A percentile compares a stretch with the other conserved stretches of the same genome.
Conservation (phyloP, 306 rosid species). For the Crataegus laevigata region DNA sequence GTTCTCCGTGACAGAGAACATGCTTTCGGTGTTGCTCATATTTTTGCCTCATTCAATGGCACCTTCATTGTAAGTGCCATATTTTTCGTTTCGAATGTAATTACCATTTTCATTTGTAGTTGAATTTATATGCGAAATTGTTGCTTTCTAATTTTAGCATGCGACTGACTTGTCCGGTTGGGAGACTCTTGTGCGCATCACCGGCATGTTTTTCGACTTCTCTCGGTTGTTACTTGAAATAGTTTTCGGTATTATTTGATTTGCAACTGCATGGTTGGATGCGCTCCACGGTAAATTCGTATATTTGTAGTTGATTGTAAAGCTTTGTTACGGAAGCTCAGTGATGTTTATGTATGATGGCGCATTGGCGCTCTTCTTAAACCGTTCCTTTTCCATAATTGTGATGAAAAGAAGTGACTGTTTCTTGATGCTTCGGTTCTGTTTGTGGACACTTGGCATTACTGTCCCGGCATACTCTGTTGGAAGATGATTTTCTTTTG, state of each 20-base stretch:
- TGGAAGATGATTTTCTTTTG: not conserved
- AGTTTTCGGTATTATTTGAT: not conserved
- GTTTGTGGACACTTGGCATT: not conserved
- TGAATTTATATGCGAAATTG: not conserved
- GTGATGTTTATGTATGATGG: not conserved
- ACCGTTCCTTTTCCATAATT: not conserved
- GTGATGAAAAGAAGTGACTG: not conserved
- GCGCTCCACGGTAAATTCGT: not conserved
- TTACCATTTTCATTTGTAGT: too few species aligned
- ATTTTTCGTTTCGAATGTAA: not conserved
- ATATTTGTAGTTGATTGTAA: not conserved
- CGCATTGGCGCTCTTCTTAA: not conserved
- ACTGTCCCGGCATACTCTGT: not conserved
- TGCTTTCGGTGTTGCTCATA: conserved; percentile 44
- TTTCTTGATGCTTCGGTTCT: not conserved
- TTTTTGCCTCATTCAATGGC: conserved; percentile 47
- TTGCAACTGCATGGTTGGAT: not conserved
- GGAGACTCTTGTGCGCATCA: conserved; percentile 82
- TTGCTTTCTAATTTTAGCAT: conserved; percentile 39
- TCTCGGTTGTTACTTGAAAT: not conserved
- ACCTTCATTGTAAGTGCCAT: conserved; percentile 33
- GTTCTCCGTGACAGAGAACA: conserved; percentile 41
- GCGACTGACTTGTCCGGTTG: conserved; percentile 89
- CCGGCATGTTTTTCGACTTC: conserved; percentile 27
- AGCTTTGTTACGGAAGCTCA: too few species aligned